Conservation (phyloP, 1,284 basidiomycete species). For the Apiotrichum domesticum region DNA sequence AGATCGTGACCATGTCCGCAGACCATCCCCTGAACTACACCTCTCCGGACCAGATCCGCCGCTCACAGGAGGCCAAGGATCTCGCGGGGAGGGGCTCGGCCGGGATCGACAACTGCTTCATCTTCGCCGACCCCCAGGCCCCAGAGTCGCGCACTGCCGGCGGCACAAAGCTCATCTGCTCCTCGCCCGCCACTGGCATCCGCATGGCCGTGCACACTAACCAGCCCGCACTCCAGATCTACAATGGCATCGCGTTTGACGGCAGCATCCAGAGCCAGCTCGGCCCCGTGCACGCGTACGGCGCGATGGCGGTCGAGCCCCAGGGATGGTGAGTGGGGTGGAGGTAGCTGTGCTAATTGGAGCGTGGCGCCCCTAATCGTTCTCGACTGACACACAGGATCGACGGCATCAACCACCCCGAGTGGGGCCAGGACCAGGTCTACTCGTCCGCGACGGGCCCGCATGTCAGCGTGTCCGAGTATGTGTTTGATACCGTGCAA, state of each 20-base stretch:
- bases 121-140: conserved; percentile 20
- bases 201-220: conserved; percentile 28
- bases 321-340: conserved; percentile 17
- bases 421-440: conserved; percentile 28
- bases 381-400: conserved; percentile 5
- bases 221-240: conserved; percentile 30
- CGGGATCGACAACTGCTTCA: conserved; percentile 37
- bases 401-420: conserved; percentile 30
- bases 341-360: neutral
- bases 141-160: neutral
- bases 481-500: conserved; percentile 19
- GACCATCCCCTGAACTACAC: conserved; percentile 27
- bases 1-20: conserved; percentile 9
- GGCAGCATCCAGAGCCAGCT: conserved; percentile 16
- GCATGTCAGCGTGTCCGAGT: conserved; percentile 26
- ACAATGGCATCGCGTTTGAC: conserved; percentile 20
- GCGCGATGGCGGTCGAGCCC: conserved; percentile 34
- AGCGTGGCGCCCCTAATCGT: neutral
- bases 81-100: conserved; percentile 24
- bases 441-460: conserved; percentile 21
- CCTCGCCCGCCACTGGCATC: conserved; percentile 24
- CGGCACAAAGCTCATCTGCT: conserved; percentile 16
- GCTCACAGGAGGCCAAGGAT: conserved; percentile 11
- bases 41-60: conserved; percentile 15
- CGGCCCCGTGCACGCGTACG: conserved; percentile 22